phyloP scores from a whole-genome alignment of 306 rosid species.

The Prunus mongolica region DNA sequence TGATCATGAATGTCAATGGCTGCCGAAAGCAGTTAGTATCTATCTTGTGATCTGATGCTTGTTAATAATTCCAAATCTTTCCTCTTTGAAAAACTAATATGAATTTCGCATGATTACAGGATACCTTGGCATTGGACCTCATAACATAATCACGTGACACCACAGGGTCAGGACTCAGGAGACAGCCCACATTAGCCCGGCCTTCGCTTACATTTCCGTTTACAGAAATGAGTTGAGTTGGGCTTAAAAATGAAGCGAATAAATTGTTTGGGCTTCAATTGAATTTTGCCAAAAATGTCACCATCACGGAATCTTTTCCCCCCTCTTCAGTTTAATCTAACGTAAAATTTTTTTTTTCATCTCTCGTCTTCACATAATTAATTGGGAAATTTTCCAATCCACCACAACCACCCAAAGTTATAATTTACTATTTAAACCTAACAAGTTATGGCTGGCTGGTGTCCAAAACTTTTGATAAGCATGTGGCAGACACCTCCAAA shows the following conservation, averaged over 20 bases:
- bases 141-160: not conserved
- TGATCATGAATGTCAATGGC: too few relatives aligned
- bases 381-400: too few relatives aligned
- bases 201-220: not conserved
- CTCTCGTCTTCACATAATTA: not conserved
- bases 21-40: too few relatives aligned
- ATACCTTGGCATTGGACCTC: not conserved
- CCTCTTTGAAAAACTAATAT: too few relatives aligned
- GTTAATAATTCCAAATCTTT: too few relatives aligned
- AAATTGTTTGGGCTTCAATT: not conserved
- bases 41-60: too few relatives aligned
- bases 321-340: not conserved
- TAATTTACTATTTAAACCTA: not conserved
- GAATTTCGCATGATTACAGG: not conserved
- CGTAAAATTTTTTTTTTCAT: not conserved
- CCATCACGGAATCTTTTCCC: not conserved
- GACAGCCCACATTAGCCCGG: not conserved
- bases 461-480: not conserved
- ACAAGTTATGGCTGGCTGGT: not conserved
- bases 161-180: not conserved
- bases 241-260: not conserved
- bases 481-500: not conserved
- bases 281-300: not conserved
- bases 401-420: too few relatives aligned
- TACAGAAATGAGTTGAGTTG: not conserved